Evolutionary conservation across 768 basidiomycete species (phyloP).

Genomic region (Suillus luteus): DNA sequence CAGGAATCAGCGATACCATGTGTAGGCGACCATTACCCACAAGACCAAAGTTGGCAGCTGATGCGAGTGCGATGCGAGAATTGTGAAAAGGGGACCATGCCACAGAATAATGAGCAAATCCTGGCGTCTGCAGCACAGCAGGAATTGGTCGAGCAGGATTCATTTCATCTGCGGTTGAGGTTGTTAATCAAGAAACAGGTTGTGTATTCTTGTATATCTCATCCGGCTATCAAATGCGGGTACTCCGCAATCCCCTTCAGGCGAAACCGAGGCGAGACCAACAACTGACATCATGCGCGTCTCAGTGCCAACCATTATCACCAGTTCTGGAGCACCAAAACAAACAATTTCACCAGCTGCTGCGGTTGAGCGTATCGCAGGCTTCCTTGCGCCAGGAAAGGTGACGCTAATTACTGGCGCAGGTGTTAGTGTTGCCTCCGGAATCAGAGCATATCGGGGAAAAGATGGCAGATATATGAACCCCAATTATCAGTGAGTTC

Average conservation of each 20-base stretch:
- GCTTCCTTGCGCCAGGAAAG: slow-evolving; percentile 72
- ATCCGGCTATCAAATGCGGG: slow-evolving; percentile 2
- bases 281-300: slow-evolving; percentile 59
- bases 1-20: slow-evolving; percentile 54
- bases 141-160: slow-evolving; percentile 42
- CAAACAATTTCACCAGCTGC: slow-evolving; percentile 46
- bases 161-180: slow-evolving; percentile 27
- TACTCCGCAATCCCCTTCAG: neutral
- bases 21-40: slow-evolving; percentile 94
- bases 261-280: neutral
- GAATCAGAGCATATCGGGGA: slow-evolving; percentile 93
- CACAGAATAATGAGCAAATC: slow-evolving; percentile 80
- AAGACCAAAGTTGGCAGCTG: slow-evolving; percentile 90
- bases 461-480: slow-evolving; percentile 85
- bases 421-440: slow-evolving; percentile 93
- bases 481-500: slow-evolving; percentile 79
- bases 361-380: slow-evolving; percentile 60
- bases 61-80: slow-evolving; percentile 73
- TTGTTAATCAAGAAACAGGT: neutral
- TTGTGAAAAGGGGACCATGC: slow-evolving; percentile 89
- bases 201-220: neutral
- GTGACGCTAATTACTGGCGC: slow-evolving; percentile 83
- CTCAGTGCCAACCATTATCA: slow-evolving; percentile 70
- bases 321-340: slow-evolving; percentile 30
- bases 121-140: slow-evolving; percentile 67